These are phyloP conservation scores for Beauveria australis DNA, from an alignment of 2,329 filamentous ascomycete species.

Conservation along the genomic window DNA sequence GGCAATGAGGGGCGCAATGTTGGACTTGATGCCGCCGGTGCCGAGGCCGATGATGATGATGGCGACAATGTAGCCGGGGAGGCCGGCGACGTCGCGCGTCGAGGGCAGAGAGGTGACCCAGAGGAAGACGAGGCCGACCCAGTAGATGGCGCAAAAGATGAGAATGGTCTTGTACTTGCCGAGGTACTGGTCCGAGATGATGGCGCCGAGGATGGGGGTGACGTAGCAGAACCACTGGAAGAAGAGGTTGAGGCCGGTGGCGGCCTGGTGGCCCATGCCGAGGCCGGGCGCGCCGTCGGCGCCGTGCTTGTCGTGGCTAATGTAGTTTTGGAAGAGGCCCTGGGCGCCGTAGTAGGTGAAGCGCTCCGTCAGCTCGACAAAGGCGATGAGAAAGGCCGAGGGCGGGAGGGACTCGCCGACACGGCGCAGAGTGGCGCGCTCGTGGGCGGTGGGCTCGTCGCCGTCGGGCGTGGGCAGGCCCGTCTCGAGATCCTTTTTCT, in stretches of 20 bases:
- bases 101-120: constrained; percentile 39
- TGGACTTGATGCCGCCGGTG: constrained; percentile 63
- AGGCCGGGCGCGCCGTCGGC: constrained; percentile 39
- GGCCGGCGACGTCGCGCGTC: constrained; percentile 30
- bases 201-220: constrained; percentile 41
- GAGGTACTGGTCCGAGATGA: constrained; percentile 48
- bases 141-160: constrained; percentile 49
- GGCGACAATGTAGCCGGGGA: constrained; percentile 44
- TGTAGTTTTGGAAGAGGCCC: constrained; percentile 49
- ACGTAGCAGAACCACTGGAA: constrained; percentile 45
- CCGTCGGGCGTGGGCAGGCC: constrained; percentile 30
- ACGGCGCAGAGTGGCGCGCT: constrained; percentile 41
- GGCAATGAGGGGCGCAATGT: constrained; percentile 50
- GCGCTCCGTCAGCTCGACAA: constrained; percentile 48
- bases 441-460: constrained; percentile 43
- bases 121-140: constrained; percentile 46
- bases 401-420: constrained; percentile 46
- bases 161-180: constrained; percentile 56
- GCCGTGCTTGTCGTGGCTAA: constrained; percentile 28
- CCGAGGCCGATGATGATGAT: constrained; percentile 58
- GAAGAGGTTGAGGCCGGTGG: constrained; percentile 45
- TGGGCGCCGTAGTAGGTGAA: constrained; percentile 50
- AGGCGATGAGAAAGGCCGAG: constrained; percentile 47
- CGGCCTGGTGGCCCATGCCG: constrained; percentile 45
- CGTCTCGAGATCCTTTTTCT: constrained; percentile 15